Evolutionary conservation across 177 flowering plant genomes (phyloP).

Genomic region (Telopea speciosissima): DNA sequence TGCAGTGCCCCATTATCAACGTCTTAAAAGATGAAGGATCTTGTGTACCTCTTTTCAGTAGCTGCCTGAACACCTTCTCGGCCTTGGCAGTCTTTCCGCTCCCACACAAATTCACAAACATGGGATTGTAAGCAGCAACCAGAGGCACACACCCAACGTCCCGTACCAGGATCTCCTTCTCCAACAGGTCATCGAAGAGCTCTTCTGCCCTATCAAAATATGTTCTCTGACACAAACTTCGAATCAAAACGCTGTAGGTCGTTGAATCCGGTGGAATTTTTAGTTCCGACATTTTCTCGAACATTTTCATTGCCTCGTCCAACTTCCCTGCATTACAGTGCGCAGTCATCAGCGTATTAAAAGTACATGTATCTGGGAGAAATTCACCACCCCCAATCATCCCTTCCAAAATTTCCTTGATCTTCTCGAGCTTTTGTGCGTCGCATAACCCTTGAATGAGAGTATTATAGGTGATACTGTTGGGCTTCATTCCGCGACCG

Average conservation of each 20-base stretch:
- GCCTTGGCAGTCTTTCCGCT: conserved; percentile 62
- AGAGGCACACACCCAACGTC: conserved; percentile 36
- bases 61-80: conserved; percentile 57
- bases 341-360: conserved; percentile 61
- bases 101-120: conserved; percentile 45
- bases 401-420: conserved; percentile 55
- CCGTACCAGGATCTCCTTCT: conserved; percentile 43
- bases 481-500: conserved; percentile 44
- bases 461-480: conserved; percentile 43
- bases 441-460: conserved; percentile 74
- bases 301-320: conserved; percentile 49
- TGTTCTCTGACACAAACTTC: conserved; percentile 45
- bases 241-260: conserved; percentile 58
- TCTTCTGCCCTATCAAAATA: conserved; percentile 52
- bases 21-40: conserved; percentile 63
- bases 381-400: conserved; percentile 30
- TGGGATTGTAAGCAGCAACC: conserved; percentile 64
- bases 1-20: conserved; percentile 72
- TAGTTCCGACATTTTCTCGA: conserved; percentile 43
- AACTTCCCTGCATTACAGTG: conserved; percentile 52
- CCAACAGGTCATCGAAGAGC: conserved; percentile 50
- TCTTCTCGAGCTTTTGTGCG: conserved; percentile 44
- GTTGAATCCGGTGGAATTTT: conserved; percentile 57
- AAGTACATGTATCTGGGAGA: conserved; percentile 74
- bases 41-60: conserved; percentile 67